phyloP scores from a whole-genome alignment of 2,329 filamentous ascomycete genomes.

The Beauveria brongniartii region DNA sequence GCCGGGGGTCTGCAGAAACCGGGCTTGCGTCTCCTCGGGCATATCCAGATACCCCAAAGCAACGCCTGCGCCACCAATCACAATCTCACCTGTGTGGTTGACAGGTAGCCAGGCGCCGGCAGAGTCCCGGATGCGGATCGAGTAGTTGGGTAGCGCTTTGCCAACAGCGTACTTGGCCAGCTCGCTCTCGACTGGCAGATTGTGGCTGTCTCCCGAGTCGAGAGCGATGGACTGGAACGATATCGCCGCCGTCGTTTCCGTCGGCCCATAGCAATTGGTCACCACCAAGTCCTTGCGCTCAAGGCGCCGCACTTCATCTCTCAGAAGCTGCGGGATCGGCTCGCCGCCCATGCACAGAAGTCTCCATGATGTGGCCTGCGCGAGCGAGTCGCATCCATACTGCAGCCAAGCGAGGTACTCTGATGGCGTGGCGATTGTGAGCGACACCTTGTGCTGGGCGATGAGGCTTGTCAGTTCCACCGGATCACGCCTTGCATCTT shows the following conservation, averaged over 20 bases:
- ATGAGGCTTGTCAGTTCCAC: constrained; percentile 25
- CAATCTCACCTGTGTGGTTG: constrained; percentile 26
- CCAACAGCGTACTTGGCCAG: neutral
- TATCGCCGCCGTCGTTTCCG: constrained; percentile 17
- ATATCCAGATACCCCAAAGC: constrained; percentile 29
- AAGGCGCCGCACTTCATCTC: constrained; percentile 8
- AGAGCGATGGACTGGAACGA: neutral
- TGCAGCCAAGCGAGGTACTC: constrained; percentile 25
- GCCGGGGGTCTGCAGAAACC: neutral
- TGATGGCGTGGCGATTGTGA: constrained; percentile 27
- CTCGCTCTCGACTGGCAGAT: neutral
- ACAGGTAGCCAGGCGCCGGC: constrained; percentile 25
- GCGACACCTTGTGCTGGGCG: constrained; percentile 20
- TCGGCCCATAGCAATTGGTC: constrained; percentile 24
- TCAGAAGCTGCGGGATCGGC: constrained; percentile 1
- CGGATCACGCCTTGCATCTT: constrained; percentile 24
- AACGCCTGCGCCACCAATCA: constrained; percentile 22
- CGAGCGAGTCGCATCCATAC: neutral
- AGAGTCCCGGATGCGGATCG: constrained; percentile 31
- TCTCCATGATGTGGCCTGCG: neutral
- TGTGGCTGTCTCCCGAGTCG: neutral
- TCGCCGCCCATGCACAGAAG: constrained; percentile 16
- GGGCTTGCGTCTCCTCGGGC: constrained; percentile 12
- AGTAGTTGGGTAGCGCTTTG: constrained; percentile 16
- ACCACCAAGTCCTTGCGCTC: constrained; percentile 5